Conservation (phyloP, 208 protist species). For the Trypanosoma lewisi region DNA sequence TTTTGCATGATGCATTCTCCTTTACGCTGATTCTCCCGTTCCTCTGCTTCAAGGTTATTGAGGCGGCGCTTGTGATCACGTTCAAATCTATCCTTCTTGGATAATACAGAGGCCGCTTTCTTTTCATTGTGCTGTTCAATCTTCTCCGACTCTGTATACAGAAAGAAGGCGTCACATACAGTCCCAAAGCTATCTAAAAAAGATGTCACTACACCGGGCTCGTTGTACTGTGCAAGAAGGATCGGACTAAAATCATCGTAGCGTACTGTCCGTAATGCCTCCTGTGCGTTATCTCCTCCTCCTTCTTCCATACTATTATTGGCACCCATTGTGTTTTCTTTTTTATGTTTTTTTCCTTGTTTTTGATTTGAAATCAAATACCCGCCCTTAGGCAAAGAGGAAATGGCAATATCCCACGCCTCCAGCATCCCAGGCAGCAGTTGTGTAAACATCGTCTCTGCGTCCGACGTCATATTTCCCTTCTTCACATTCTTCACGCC, state of each 20-base stretch:
- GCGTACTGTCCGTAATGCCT: slow-evolving; percentile 29
- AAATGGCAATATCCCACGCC: slow-evolving; percentile 46
- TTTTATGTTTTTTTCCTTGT: slow-evolving; percentile 12
- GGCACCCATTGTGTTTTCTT: background rate
- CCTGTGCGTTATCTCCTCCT: background rate
- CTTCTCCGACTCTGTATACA: slow-evolving; percentile 84
- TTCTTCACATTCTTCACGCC: slow-evolving; percentile 39
- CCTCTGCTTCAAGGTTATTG: slow-evolving; percentile 57
- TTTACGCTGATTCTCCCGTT: slow-evolving; percentile 57
- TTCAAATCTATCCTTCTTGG: slow-evolving; percentile 91
- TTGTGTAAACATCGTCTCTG: slow-evolving; percentile 34
- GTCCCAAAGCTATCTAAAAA: slow-evolving; percentile 81
- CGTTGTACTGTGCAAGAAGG: slow-evolving; percentile 79
- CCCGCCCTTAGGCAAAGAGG: slow-evolving; percentile 45
- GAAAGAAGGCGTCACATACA: slow-evolving; percentile 94
- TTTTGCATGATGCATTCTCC: slow-evolving; percentile 87
- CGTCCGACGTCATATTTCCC: slow-evolving; percentile 26
- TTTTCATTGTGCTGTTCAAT: slow-evolving; percentile 82
- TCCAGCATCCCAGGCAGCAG: slow-evolving; percentile 55
- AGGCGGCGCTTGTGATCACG: slow-evolving; percentile 87
- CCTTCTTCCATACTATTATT: too few species aligned
- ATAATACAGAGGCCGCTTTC: slow-evolving; percentile 66
- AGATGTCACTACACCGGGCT: slow-evolving; percentile 31
- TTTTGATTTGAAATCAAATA: slow-evolving; percentile 50
- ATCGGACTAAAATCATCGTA: slow-evolving; percentile 93